phyloP scores from a whole-genome alignment of 768 basidiomycete genomes.

The Multifurca ochricompacta region DNA sequence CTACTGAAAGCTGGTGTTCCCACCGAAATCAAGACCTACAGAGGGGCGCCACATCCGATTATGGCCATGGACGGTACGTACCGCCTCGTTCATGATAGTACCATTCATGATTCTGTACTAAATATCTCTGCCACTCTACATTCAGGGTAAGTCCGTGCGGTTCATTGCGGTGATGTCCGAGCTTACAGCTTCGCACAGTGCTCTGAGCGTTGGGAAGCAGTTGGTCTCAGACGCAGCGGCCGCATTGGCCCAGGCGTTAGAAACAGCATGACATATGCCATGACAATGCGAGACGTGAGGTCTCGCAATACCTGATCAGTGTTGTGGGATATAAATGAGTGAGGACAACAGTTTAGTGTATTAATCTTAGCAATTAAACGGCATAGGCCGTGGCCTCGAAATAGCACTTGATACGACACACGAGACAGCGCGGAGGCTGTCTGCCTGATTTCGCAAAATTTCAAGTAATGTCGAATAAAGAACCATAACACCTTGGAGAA shows the following conservation, averaged over 20 bases:
- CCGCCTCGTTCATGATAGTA: not conserved
- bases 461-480: conserved; percentile 7
- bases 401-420: conserved; percentile 7
- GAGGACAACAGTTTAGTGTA: conserved; percentile 7
- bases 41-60: conserved; percentile 60
- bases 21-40: conserved; percentile 49
- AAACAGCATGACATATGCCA: not conserved
- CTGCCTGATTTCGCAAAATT: conserved; percentile 3
- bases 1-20: conserved; percentile 44
- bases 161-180: conserved; percentile 4
- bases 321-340: conserved; percentile 2
- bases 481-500: conserved; percentile 8
- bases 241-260: conserved; percentile 29
- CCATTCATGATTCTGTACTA: conserved; percentile 1
- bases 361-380: conserved; percentile 7
- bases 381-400: not conserved
- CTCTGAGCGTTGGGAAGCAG: conserved; percentile 29
- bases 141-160: conserved; percentile 21
- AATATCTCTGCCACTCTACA: not conserved
- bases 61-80: conserved; percentile 67
- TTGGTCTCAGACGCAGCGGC: conserved; percentile 33
- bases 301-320: conserved; percentile 10
- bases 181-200: conserved; percentile 21
- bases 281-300: not conserved
- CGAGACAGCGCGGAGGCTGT: not conserved